phyloP scores from a whole-genome alignment of 2,329 filamentous ascomycete genomes.

The Penicillium sclerotiorum region DNA sequence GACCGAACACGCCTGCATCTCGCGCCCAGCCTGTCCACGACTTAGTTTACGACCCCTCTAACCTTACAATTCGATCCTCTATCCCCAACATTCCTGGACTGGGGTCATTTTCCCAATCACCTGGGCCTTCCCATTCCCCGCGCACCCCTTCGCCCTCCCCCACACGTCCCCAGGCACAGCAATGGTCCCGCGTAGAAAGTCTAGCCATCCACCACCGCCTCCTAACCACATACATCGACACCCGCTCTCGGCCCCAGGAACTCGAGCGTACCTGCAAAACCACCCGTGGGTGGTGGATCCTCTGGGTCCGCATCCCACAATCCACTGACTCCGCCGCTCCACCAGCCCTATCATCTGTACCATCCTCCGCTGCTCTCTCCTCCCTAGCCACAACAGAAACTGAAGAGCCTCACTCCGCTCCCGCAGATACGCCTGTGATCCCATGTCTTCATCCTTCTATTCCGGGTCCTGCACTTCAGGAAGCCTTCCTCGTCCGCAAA shows the following conservation, averaged over 20 bases:
- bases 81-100: constrained; percentile 66
- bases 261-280: constrained; percentile 66
- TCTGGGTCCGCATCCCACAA: constrained; percentile 60
- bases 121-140: constrained; percentile 10
- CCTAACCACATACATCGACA: constrained; percentile 58
- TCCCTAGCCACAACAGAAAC: constrained; percentile 10
- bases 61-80: constrained; percentile 61
- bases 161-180: constrained; percentile 45
- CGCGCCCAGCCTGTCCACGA: constrained; percentile 57
- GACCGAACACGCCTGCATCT: constrained; percentile 26
- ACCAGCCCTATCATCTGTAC: constrained; percentile 9
- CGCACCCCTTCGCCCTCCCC: constrained; percentile 62
- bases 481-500: constrained; percentile 51
- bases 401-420: background rate
- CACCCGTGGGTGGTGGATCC: constrained; percentile 67
- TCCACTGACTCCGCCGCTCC: constrained; percentile 6
- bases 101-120: constrained; percentile 33
- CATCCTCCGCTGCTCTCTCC: constrained; percentile 20
- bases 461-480: constrained; percentile 26
- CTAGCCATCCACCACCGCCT: constrained; percentile 65
- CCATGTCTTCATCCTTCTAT: background rate
- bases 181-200: constrained; percentile 61
- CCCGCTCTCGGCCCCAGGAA: constrained; percentile 51
- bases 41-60: constrained; percentile 62
- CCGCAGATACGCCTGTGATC: background rate